These are phyloP conservation scores for Blastobotrys illinoisensis DNA, from an alignment of 1,139 yeast genomes.

Conservation along the genomic window DNA sequence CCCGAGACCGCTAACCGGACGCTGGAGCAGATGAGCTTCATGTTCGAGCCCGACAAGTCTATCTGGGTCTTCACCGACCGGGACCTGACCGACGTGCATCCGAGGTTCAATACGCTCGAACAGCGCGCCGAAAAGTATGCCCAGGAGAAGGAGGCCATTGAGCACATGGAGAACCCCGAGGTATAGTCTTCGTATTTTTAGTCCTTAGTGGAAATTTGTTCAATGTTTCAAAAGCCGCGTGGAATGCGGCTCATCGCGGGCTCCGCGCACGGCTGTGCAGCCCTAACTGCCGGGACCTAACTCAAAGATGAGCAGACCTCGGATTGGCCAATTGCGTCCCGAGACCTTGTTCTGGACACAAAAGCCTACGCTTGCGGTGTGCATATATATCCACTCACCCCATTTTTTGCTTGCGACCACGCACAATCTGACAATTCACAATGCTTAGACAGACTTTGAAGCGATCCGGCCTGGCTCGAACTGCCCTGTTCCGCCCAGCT, in stretches of 20 bases:
- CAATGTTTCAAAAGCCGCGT: not conserved
- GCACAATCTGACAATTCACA: not conserved
- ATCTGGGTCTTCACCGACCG: slow-evolving; percentile 19
- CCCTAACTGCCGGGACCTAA: not conserved
- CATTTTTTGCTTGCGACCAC: not conserved
- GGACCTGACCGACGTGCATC: slow-evolving; percentile 16
- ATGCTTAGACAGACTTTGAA: not conserved
- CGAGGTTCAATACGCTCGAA: slow-evolving; percentile 7
- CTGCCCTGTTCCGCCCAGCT: slow-evolving; percentile 4
- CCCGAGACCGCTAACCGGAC: slow-evolving; percentile 54
- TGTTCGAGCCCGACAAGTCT: slow-evolving; percentile 32
- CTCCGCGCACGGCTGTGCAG: not conserved
- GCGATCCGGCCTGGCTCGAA: slow-evolving; percentile 5
- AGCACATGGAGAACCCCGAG: not conserved
- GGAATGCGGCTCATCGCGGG: not conserved
- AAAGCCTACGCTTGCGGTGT: not conserved
- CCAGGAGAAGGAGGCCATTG: not conserved
- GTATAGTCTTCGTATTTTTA: not conserved
- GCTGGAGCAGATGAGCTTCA: slow-evolving; percentile 50
- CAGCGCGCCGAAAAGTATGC: slow-evolving; percentile 4
- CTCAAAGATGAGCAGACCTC: not conserved
- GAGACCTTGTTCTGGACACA: not conserved
- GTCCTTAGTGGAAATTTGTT: not conserved
- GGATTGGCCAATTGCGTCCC: not conserved
- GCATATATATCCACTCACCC: not conserved